A percentile compares a stretch with the other conserved stretches of the same genome.
These are phyloP conservation scores for Emmonsiellopsis sp. DNA, from an alignment of 2,329 filamentous ascomycete genomes.

Conservation along the genomic window DNA sequence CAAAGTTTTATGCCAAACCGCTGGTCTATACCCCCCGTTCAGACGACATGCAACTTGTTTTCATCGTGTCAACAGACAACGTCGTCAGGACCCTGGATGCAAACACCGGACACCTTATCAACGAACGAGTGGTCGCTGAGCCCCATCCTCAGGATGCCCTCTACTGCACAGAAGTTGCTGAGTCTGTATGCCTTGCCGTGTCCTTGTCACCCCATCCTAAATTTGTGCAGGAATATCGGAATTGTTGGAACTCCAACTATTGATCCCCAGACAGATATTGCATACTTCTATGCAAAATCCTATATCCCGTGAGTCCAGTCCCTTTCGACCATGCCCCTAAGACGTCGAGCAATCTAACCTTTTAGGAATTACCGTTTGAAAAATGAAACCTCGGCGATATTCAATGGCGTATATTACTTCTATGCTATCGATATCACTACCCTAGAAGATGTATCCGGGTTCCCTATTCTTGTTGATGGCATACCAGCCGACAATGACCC, in stretches of 20 bases:
- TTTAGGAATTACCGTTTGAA: neutral
- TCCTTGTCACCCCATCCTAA: neutral
- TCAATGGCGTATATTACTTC: neutral
- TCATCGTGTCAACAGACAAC: neutral
- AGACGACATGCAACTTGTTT: neutral
- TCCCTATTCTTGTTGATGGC: neutral
- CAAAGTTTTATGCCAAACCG: neutral
- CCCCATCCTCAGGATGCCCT: neutral
- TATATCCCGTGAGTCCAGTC: neutral
- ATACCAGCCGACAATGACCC: neutral
- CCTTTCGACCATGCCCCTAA: neutral
- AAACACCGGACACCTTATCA: neutral
- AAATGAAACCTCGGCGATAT: neutral
- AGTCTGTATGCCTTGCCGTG: neutral
- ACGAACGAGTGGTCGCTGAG: neutral
- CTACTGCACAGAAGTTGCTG: neutral
- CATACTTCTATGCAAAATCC: neutral
- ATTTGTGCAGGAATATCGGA: neutral
- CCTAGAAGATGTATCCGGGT: neutral
- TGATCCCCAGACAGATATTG: neutral
- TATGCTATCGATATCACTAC: neutral
- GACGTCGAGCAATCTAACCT: neutral
- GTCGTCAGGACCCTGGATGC: neutral
- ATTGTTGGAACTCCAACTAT: neutral
- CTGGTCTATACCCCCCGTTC: neutral